Conservation (phyloP, 805 yeast genomes). For the Myxozyma melibiosi region DNA sequence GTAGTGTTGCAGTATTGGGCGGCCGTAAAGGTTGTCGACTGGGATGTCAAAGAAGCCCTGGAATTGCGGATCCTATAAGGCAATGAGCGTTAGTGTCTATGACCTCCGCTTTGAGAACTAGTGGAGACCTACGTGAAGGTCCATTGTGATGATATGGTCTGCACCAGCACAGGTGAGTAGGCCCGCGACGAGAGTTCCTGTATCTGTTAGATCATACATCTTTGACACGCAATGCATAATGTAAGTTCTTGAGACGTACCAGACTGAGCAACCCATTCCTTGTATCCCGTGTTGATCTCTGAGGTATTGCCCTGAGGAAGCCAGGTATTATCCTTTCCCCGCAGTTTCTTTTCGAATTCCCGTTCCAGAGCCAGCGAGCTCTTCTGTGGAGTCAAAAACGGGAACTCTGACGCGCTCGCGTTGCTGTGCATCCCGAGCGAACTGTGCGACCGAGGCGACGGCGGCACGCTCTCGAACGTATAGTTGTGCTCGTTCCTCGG, state of each 20-base stretch:
- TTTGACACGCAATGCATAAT: too few species aligned
- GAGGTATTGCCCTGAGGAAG: conserved; percentile 25
- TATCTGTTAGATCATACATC: too few species aligned
- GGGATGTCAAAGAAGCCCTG: conserved; percentile 97
- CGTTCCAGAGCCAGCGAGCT: conserved; percentile 19
- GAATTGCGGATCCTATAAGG: conserved; percentile 75
- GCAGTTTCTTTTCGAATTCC: conserved; percentile 19
- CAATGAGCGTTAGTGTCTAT: too few species aligned
- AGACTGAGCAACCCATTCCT: conserved; percentile 93
- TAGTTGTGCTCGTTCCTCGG: conserved; percentile 36
- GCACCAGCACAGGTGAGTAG: conserved; percentile 91
- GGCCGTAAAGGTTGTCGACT: conserved; percentile 88
- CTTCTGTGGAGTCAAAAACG: conserved; percentile 8
- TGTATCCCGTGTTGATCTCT: conserved; percentile 64
- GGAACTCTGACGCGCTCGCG: conserved; percentile 9
- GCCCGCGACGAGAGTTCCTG: conserved; percentile 83
- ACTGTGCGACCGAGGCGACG: conserved; percentile 30
- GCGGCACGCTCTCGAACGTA: conserved; percentile 55
- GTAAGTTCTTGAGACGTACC: conserved; percentile 42
- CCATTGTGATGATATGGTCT: conserved; percentile 96
- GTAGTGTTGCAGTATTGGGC: conserved; percentile 84
- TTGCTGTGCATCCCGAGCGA: conserved; percentile 4
- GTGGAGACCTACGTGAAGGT: conserved; percentile 57
- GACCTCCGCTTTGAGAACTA: not conserved
- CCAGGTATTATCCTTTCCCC: conserved; percentile 14